Evolutionary conservation across 768 basidiomycete genomes (phyloP).

Genomic region (Lactarius indigo): DNA sequence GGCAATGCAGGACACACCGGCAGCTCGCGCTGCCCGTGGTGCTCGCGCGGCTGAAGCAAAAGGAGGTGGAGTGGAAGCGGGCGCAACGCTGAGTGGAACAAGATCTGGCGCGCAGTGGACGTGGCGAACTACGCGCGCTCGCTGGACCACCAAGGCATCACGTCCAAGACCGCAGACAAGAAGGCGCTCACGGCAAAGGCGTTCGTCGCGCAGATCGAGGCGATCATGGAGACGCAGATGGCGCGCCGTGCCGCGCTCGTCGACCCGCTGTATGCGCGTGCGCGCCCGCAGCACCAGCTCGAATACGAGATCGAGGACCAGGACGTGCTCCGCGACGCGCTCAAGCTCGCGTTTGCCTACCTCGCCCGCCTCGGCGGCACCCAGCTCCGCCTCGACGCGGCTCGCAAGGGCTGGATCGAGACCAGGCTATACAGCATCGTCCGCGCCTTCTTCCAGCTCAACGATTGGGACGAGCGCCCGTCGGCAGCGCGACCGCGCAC

Average conservation of each 20-base stretch:
- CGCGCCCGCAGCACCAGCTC: slow-evolving; percentile 72
- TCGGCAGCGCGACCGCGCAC: slow-evolving; percentile 9
- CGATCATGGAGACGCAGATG: slow-evolving; percentile 77
- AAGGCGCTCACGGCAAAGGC: slow-evolving; percentile 71
- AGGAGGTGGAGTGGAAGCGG: slow-evolving; percentile 98
- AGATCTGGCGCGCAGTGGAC: slow-evolving; percentile 97
- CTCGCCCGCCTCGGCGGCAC: slow-evolving; percentile 92
- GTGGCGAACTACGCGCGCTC: slow-evolving; percentile 91
- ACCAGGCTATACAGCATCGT: slow-evolving; percentile 72
- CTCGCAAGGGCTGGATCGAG: slow-evolving; percentile 81
- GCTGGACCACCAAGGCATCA: slow-evolving; percentile 89
- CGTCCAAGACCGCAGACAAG: slow-evolving; percentile 90
- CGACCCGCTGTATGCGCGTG: slow-evolving; percentile 52
- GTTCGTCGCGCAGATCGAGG: slow-evolving; percentile 82
- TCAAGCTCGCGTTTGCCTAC: slow-evolving; percentile 88
- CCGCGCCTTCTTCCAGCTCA: slow-evolving; percentile 56
- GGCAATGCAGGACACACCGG: slow-evolving; percentile 91
- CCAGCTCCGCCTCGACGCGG: slow-evolving; percentile 62
- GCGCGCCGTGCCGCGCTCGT: slow-evolving; percentile 62
- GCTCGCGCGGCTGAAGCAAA: slow-evolving; percentile 83
- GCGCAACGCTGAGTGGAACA: slow-evolving; percentile 98
- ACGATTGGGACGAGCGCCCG: slow-evolving; percentile 22
- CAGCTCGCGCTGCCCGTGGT: slow-evolving; percentile 87
- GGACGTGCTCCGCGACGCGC: slow-evolving; percentile 74
- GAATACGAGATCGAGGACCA: slow-evolving; percentile 73